Base-by-base conservation (phyloP, 2,329 filamentous ascomycete species). In the Neofusicoccum parvum region DNA sequence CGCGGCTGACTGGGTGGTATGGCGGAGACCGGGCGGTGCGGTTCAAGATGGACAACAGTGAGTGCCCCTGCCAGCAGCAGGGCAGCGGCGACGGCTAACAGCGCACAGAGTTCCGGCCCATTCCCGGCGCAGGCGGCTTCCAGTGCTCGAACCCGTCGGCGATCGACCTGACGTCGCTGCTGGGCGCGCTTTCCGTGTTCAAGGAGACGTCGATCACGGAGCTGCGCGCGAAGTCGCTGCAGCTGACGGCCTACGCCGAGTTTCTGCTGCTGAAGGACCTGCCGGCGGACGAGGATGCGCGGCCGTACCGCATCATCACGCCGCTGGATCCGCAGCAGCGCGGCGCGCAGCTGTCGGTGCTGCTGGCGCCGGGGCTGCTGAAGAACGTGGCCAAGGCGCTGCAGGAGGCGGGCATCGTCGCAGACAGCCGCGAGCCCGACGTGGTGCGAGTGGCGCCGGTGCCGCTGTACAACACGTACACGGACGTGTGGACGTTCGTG, bases 61-160 rank as follows among this genome's bases (percentile, higher is more conserved):
- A 62, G 59, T 41, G 10, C 10, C 11, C 5, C 2, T 2, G 12
- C 11, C 17, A 17, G 14, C 15, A n/a, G 2, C 6, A 1, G 43
- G n/a, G 4, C 2, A 15, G 11, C 10, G 14, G 14, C 20, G 14
- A 15, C 39, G 32, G 14, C 59, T 62, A 41, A 62, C 59, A 14
- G 7, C 34, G 12, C 1, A 11, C 34, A 62, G 59, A 83, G 65
- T 92, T 92, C 75, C 78, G 85, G 48, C 90, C 90, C 5, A 87
- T 88, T 4, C 78, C 82, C 5, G 90, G 91, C 32, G 90, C 90
- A 0, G 85, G 82, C 51, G 90, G 90, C 3, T 93, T 85, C 76
- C 89, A 92, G 76, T 73, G 91, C 7, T 90, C 88, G 20, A 93
- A 92, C 74, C 90, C 88, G 14, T 90, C 87, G 0, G 88, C 86